These are phyloP conservation scores for Debaryomyces hansenii DNA, from an alignment of 805 yeast genomes.

Conservation along the genomic window DNA sequence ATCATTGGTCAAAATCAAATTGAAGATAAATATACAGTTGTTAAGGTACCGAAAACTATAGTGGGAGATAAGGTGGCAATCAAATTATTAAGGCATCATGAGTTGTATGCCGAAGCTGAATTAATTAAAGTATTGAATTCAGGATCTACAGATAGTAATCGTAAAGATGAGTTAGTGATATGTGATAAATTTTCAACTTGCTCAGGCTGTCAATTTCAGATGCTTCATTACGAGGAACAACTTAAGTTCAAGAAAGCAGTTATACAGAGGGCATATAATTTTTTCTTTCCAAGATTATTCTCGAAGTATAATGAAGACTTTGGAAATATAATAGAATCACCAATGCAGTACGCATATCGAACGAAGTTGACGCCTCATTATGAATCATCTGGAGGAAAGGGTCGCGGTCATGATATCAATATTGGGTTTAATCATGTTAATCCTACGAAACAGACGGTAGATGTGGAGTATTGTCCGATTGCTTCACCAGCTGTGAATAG, in stretches of 20 bases:
- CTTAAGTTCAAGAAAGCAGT: constrained; percentile 28
- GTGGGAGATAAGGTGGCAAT: constrained; percentile 38
- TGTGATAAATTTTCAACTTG: constrained; percentile 39
- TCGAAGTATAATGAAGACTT: constrained; percentile 11
- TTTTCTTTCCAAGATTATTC: constrained; percentile 28
- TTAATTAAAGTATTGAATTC: constrained; percentile 17
- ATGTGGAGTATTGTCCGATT: constrained; percentile 37
- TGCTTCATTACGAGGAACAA: constrained; percentile 40
- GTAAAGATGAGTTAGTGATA: constrained; percentile 26
- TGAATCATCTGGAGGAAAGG: constrained; percentile 11
- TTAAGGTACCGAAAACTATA: constrained; percentile 38
- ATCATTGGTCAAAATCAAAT: constrained; percentile 9
- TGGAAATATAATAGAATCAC: constrained; percentile 33
- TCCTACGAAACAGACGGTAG: constrained; percentile 24
- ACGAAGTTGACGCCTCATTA: constrained; percentile 45
- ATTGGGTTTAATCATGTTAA: constrained; percentile 33
- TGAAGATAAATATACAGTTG: constrained; percentile 17
- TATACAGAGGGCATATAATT: constrained; percentile 34
- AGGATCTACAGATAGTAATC: constrained; percentile 6
- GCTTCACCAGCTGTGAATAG: constrained; percentile 33
- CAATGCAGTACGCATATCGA: constrained; percentile 38
- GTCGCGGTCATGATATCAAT: constrained; percentile 7
- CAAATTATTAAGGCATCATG: constrained; percentile 28
- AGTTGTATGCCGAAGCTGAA: constrained; percentile 29
- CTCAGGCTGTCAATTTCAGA: constrained; percentile 45